phyloP scores from a whole-genome alignment of 1,284 basidiomycete genomes.

The Fistulinella cinereoalba region DNA sequence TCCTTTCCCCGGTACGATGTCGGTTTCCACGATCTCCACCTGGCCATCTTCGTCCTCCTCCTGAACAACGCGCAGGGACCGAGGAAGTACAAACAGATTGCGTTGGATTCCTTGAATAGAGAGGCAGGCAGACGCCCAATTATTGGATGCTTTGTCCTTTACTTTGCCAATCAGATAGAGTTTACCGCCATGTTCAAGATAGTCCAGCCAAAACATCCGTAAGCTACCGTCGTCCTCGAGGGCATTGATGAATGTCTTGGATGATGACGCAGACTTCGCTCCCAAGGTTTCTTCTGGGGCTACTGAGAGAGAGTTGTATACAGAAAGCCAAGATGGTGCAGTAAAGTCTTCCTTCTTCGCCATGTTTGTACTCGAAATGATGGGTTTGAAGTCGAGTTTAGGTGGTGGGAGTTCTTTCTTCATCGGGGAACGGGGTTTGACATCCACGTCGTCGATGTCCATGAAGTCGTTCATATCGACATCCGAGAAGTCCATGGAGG shows the following conservation, averaged over 20 bases:
- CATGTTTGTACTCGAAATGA: slow-evolving; percentile 12
- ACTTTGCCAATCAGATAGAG: slow-evolving; percentile 88
- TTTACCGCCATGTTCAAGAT: slow-evolving; percentile 77
- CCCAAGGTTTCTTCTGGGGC: slow-evolving; percentile 49
- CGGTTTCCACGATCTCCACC: slow-evolving; percentile 60
- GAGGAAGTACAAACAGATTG: slow-evolving; percentile 92
- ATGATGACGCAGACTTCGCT: slow-evolving; percentile 46
- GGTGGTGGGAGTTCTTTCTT: slow-evolving; percentile 30
- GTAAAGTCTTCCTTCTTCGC: slow-evolving; percentile 47
- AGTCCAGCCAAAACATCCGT: slow-evolving; percentile 94
- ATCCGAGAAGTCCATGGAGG: slow-evolving; percentile 52
- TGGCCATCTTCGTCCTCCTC: slow-evolving; percentile 49
- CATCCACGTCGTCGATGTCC: slow-evolving; percentile 49
- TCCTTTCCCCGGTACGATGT: slow-evolving; percentile 61
- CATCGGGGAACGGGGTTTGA: slow-evolving; percentile 28
- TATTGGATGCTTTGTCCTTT: slow-evolving; percentile 63
- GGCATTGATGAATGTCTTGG: slow-evolving; percentile 47
- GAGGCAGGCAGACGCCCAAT: slow-evolving; percentile 86
- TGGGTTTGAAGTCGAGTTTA: slow-evolving; percentile 31
- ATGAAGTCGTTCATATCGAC: slow-evolving; percentile 39
- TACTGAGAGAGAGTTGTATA: slow-evolving; percentile 70
- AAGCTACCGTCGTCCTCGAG: slow-evolving; percentile 80
- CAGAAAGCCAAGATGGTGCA: slow-evolving; percentile 69
- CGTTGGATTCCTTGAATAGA: slow-evolving; percentile 85
- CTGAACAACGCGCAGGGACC: slow-evolving; percentile 62